Percentiles rank a stretch among this genome's conserved stretches.
phyloP scores from a whole-genome alignment of 345 rosid species.

The Erysimum cheiranthoides region DNA sequence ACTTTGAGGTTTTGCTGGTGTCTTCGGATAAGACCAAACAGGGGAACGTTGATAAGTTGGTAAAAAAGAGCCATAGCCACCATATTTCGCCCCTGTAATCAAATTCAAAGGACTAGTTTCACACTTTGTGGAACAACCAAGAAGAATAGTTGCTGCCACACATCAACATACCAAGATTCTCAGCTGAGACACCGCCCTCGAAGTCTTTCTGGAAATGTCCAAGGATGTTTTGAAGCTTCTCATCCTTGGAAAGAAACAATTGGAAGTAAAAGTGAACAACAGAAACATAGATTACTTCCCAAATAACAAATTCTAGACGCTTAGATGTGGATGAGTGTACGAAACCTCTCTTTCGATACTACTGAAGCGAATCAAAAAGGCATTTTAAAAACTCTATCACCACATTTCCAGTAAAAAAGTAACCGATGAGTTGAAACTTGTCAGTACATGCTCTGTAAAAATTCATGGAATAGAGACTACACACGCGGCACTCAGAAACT shows the following conservation, averaged over 20 bases:
- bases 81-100: conserved; percentile 85
- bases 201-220: conserved; percentile 98
- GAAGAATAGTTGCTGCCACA: conserved; percentile 44
- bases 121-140: conserved; percentile 39
- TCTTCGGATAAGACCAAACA: conserved; percentile 60
- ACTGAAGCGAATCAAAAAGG: conserved; percentile 9
- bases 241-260: conserved; percentile 65
- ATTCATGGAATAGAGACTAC: background rate
- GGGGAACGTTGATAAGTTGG: conserved; percentile 85
- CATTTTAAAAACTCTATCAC: background rate
- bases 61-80: conserved; percentile 98
- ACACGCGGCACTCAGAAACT: conserved; percentile 24
- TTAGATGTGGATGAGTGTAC: background rate
- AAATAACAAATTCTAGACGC: background rate
- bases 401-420: conserved; percentile 17
- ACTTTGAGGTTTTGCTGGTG: conserved; percentile 63
- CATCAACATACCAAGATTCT: conserved; percentile 83
- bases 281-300: background rate
- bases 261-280: conserved; percentile 24
- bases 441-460: background rate
- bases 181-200: conserved; percentile 95
- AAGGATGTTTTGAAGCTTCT: conserved; percentile 83
- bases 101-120: conserved; percentile 45
- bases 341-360: conserved; percentile 7
- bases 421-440: conserved; percentile 31